Percentiles rank a stretch among this genome's conserved stretches.
Evolutionary conservation across 2,329 filamentous ascomycete species (phyloP).

Genomic region (Myotisia sp.): DNA sequence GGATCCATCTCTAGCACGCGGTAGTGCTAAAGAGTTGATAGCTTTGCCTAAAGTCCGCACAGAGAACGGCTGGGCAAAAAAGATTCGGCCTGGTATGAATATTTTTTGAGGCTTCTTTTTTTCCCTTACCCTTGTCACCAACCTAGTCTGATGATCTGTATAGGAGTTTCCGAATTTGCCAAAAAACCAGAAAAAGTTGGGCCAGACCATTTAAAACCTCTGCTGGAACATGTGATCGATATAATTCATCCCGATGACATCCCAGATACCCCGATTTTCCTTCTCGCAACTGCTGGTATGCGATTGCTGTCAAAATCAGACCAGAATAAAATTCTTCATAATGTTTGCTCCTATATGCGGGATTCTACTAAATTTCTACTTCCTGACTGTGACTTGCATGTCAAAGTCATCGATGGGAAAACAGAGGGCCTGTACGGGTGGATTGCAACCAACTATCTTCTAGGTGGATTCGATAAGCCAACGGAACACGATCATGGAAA

Average conservation of each 20-base stretch:
- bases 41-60: slow-evolving; percentile 68
- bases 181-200: slow-evolving; percentile 63
- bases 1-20: slow-evolving; percentile 53
- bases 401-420: slow-evolving; percentile 89
- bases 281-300: slow-evolving; percentile 93
- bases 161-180: slow-evolving; percentile 73
- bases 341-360: slow-evolving; percentile 71
- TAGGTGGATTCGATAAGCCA: slow-evolving; percentile 76
- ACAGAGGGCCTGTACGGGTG: slow-evolving; percentile 94
- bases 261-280: slow-evolving; percentile 74
- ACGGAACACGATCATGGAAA: slow-evolving; percentile 67
- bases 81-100: slow-evolving; percentile 65
- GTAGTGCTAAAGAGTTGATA: slow-evolving; percentile 49
- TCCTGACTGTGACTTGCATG: slow-evolving; percentile 76
- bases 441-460: slow-evolving; percentile 90
- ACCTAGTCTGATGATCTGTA: slow-evolving; percentile 4
- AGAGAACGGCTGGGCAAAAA: slow-evolving; percentile 78
- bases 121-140: neutral
- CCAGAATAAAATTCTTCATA: slow-evolving; percentile 55
- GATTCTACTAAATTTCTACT: slow-evolving; percentile 65
- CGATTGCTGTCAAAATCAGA: slow-evolving; percentile 63
- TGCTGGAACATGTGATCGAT: slow-evolving; percentile 68
- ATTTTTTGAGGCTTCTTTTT: neutral
- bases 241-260: slow-evolving; percentile 64
- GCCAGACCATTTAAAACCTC: slow-evolving; percentile 60